Evolutionary conservation across 129 eudicot genomes (phyloP), one percentile per base, ranked within the genome.

Genomic region (Kitagawia praeruptora): DNA sequence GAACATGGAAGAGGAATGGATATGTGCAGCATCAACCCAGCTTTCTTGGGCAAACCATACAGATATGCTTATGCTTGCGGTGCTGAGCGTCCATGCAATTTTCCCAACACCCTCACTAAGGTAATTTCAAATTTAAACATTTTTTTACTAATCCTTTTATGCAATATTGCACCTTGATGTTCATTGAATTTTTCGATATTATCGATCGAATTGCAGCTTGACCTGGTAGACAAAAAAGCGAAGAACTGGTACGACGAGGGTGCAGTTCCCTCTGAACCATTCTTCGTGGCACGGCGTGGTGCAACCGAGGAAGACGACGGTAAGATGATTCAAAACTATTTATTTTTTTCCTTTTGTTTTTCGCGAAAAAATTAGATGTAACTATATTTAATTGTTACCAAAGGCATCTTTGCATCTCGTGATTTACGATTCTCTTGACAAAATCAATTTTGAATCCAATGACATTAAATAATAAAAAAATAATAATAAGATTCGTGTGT

Each of bases 61-160:
- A 82, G 99, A 86, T 96, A 96, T 73, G 93, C 97, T 75, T 92
- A 96, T 63, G 99, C 98, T 25, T 92, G 97, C 83, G 99, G 99
- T 27, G 98, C 99, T 64, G 79, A 76, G 48, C 86, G 98, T 28
- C 99, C 97, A 31, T 92, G 98, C 80, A 89, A 96, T 82, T 96
- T 96, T 83, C 99, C 99, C 71, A 96, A 96, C 89, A 90, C 98
- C 82, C 90, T 96, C 81, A 96, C 99, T 11, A 96, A 96, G 99
- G 99, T 96, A 84, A 16, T 39, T 1, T 39, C 28, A 53, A 21
- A 42, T 42, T 42, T 42, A 8, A 49, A 49, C 51, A 47, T 16
- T 4, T 47, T 47, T 47, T 10, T 14, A 11, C 54, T 48, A 12
- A 47, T 27, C 15, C 34, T 21, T 34, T 23, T 46, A 4, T 44